Evolutionary conservation across 352 stramenopile species (phyloP), one percentile per base, ranked within the genome.

Genomic region (Thraustochytrium sp.): DNA sequence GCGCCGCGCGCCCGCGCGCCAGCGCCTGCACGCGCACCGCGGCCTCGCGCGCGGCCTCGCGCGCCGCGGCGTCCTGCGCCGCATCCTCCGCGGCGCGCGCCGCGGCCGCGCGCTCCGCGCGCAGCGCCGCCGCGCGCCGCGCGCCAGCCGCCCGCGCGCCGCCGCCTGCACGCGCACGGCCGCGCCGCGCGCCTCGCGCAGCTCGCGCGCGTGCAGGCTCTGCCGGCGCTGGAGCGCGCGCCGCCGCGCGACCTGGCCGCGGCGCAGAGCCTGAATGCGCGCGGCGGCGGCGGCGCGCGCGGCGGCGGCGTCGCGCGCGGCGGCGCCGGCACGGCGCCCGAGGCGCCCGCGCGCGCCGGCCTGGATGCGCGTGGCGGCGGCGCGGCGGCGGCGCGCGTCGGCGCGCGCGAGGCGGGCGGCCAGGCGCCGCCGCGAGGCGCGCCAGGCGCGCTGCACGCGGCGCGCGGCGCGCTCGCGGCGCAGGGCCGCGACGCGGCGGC

Each of bases 181-280:
- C 75, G 8, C 87, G 86, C 88, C 89, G 40, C 86, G 4, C 92
- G 65, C 0, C 90, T 90, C 23, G 89, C 90, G 59, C 92, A 90
- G 75, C 89, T 92, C 0, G 90, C 91, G n/a, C 91, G 89, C 89
- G 89, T 94, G 38, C 86, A 88, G 0, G 88, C 86, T n/a, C n/a
- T n/a, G n/a, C n/a, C n/a, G n/a, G n/a, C n/a, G n/a, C n/a, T n/a
- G n/a, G n/a, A n/a, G n/a, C n/a, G n/a, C n/a, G n/a, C n/a, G n/a
- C n/a, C n/a, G n/a, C n/a, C n/a, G n/a, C n/a, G 5, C 42, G 42
- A 49, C 5, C 42, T 49, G 42, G 42, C 42, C 42, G 16, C 42
- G 42, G 16, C 42, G 42, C 5, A 49, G 5, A 16, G 42, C 42
- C 16, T 49, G 42, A 49, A 49, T 49, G 42, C 42, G 42, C 42